Evolutionary conservation across 2,329 filamentous ascomycete species (phyloP).

Genomic region (Neonectria coccinea): DNA sequence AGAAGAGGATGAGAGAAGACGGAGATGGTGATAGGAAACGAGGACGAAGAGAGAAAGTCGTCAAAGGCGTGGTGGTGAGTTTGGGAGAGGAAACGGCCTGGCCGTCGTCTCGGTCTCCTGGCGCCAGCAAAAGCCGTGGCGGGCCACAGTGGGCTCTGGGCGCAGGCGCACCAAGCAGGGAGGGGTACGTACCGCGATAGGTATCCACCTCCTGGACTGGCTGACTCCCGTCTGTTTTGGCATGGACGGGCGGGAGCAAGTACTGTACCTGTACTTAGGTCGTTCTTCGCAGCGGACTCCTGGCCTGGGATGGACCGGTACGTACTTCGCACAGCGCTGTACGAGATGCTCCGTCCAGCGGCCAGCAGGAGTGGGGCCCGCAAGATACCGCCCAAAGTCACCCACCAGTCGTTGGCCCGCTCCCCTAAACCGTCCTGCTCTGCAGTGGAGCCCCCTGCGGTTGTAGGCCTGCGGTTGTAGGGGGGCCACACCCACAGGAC

Average conservation of each 20-base stretch:
- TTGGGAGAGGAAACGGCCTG: slow-evolving; percentile 44
- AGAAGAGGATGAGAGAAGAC: slow-evolving; percentile 44
- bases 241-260: background rate
- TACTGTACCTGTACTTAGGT: slow-evolving; percentile 25
- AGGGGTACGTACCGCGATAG: slow-evolving; percentile 20
- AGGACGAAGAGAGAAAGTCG: slow-evolving; percentile 33
- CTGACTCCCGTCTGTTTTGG: background rate
- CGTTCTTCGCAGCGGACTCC: background rate
- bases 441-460: slow-evolving; percentile 24
- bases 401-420: slow-evolving; percentile 22
- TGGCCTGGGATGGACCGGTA: slow-evolving; percentile 2
- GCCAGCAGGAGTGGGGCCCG: slow-evolving; percentile 22
- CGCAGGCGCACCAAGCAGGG: slow-evolving; percentile 27
- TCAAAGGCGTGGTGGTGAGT: slow-evolving; percentile 41
- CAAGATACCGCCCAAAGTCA: slow-evolving; percentile 26
- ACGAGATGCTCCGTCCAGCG: slow-evolving; percentile 24
- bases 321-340: slow-evolving; percentile 11
- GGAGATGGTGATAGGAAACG: slow-evolving; percentile 45
- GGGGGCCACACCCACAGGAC: slow-evolving; percentile 15
- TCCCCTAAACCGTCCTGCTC: slow-evolving; percentile 24
- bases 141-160: slow-evolving; percentile 21
- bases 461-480: slow-evolving; percentile 25
- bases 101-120: slow-evolving; percentile 31
- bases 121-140: slow-evolving; percentile 35
- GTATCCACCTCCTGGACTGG: slow-evolving; percentile 18